Base-by-base conservation (phyloP, 2,329 filamentous ascomycete species). In the Botrytis fabae region DNA sequence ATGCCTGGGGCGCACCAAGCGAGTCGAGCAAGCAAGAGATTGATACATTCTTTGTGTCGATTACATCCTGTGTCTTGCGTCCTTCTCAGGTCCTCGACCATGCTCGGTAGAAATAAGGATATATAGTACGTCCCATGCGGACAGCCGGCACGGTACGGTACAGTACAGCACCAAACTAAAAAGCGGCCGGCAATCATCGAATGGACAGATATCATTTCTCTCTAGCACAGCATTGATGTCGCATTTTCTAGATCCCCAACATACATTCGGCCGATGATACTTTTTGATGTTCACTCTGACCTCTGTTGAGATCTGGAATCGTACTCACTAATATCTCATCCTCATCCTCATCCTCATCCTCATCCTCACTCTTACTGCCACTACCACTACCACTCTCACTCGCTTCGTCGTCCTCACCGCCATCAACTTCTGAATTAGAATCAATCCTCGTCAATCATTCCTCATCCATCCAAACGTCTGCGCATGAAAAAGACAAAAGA, bases 321-420 rank as follows among this genome's bases (percentile, higher is more conserved):
- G 3, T 16, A 51, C 48, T n/a, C 48, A n/a, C n/a, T 51, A 51
- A 51, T n/a, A 51, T 54, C 48, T 54, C 25, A n/a, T 16, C 5
- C 48, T 51, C 48, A 51, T 10, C 14, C 48, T 51, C 3, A 51
- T 10, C 14, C 48, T 51, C 3, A n/a, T 16, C 5, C 48, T 51
- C 48, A 51, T 10, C 14, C 48, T 51, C 3, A n/a, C 48, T 51
- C 48, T 51, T 9, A 48, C 4, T 51, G 10, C n/a, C 35, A 42
- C 14, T 65, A 8, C n/a, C 3, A n/a, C 25, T 54, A 5, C 25
- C 48, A 51, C 4, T 51, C 48, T 40, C 59, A 42, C 14, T 65
- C 63, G 63, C 63, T 65, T 65, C 44, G 25, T 51, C 8, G 12
- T 25, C 63, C 35, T 51, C 44, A 66, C 63, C 63, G 44, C 44